Percentiles rank a stretch among this genome's conserved stretches.
Evolutionary conservation across 2,329 filamentous ascomycete genomes (phyloP).

Genomic region (Arachnomyces sp.): DNA sequence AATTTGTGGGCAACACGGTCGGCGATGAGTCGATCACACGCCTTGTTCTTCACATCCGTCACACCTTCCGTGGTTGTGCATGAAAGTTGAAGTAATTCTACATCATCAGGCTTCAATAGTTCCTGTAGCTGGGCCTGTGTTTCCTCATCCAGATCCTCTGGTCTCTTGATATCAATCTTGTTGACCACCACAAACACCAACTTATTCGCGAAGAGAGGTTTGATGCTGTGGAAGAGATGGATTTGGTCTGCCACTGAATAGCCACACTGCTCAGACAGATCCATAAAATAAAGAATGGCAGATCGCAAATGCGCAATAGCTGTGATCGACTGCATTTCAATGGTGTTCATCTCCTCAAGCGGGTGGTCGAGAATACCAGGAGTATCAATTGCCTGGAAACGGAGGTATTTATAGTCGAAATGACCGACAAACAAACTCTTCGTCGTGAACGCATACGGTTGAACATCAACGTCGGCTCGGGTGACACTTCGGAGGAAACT

Average conservation of each 20-base stretch:
- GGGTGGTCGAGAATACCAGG: slow-evolving; percentile 97
- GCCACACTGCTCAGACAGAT: slow-evolving; percentile 91
- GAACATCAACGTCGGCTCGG: slow-evolving; percentile 89
- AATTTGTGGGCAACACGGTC: slow-evolving; percentile 93
- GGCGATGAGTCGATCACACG: slow-evolving; percentile 85
- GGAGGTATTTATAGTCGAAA: slow-evolving; percentile 91
- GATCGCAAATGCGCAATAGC: slow-evolving; percentile 94
- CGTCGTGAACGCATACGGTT: slow-evolving; percentile 97
- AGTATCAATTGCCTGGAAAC: slow-evolving; percentile 91
- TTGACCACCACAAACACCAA: slow-evolving; percentile 94
- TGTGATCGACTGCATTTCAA: slow-evolving; percentile 98
- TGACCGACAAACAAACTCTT: slow-evolving; percentile 96
- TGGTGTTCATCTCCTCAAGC: slow-evolving; percentile 98
- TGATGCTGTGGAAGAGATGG: slow-evolving; percentile 90
- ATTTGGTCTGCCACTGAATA: slow-evolving; percentile 91
- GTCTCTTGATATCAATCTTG: slow-evolving; percentile 89
- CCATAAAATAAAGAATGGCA: slow-evolving; percentile 96
- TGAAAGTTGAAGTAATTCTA: slow-evolving; percentile 86
- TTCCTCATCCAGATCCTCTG: slow-evolving; percentile 75
- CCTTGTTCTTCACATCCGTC: slow-evolving; percentile 88
- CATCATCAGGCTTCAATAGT: slow-evolving; percentile 76
- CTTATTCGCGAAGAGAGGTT: slow-evolving; percentile 94
- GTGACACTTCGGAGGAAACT: slow-evolving; percentile 90
- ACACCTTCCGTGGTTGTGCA: slow-evolving; percentile 94
- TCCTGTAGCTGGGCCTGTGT: slow-evolving; percentile 68